Base-by-base conservation (phyloP, 2,329 filamentous ascomycete genomes). In the Pyrenophora teres region DNA sequence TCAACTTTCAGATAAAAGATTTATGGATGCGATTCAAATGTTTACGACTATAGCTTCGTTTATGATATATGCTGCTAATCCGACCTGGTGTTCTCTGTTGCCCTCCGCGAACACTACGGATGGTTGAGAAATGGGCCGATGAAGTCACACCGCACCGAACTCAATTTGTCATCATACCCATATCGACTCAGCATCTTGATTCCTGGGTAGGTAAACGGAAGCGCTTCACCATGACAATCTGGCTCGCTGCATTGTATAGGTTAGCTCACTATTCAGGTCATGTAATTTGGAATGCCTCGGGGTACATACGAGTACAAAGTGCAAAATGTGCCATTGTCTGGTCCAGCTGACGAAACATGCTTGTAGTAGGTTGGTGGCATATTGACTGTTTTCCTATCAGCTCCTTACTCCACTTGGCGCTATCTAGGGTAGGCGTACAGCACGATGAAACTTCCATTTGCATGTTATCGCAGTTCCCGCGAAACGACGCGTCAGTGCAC, bases 131-230 rank as follows among this genome's bases (percentile, higher is more conserved):
- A 60, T 5, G 59, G 55, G 25, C 53, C 56, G 13, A 65, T 63
- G 27, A 56, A 53, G 30, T 67, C 63, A 43, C 64, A 64, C 25
- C 63, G 41, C 31, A 62, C 63, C 41, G 58, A 62, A 35, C 53
- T 60, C 19, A 60, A 41, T 21, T 52, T 33, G 46, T 63, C 48
- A 16, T 59, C 54, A 27, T 54, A 65, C 19, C 49, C 48, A 46
- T 65, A 63, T 12, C 57, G 52, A 5, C 25, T 16, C 36, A 67
- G 46, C 6, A 56, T 49, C 36, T 49, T 42, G 9, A 67, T 59
- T 4, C 63, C 60, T 13, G 64, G 64, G 25, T 52, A 57, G 6
- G 60, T 61, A 25, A 67, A 64, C 8, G 60, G 62, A 15, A 65
- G 49, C 16, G 62, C 57, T 23, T 58, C 52, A 4, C 62, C 63